A percentile compares a stretch with the other conserved stretches of the same genome.
Evolutionary conservation across 2,329 filamentous ascomycete genomes (phyloP).

Genomic region (Aspergillus sp.): DNA sequence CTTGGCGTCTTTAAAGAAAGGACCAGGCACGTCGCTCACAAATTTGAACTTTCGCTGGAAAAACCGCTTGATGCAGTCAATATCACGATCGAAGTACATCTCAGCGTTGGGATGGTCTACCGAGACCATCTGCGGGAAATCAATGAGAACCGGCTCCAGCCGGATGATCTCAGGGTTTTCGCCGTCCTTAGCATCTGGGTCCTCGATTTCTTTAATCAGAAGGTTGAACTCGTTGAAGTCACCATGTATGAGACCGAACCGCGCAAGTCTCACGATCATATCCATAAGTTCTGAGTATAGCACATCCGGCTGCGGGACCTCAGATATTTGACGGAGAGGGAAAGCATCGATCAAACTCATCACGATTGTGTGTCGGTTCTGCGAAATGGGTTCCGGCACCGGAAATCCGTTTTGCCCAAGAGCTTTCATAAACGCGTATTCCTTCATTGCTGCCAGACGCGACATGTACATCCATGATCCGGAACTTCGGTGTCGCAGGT

Average conservation of each 20-base stretch:
- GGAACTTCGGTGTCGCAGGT: conserved; percentile 71
- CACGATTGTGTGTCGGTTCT: conserved; percentile 91
- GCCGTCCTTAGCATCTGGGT: conserved; percentile 24
- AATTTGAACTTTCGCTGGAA: conserved; percentile 88
- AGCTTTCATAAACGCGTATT: conserved; percentile 89
- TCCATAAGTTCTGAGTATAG: conserved; percentile 88
- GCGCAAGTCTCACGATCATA: conserved; percentile 75
- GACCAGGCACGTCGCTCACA: conserved; percentile 70
- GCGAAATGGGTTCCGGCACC: conserved; percentile 78
- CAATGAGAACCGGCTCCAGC: conserved; percentile 78
- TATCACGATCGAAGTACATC: conserved; percentile 95
- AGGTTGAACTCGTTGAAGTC: conserved; percentile 99
- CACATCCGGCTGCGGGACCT: conserved; percentile 72
- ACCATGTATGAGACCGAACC: conserved; percentile 86
- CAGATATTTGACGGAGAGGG: conserved; percentile 79
- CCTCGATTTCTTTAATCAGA: conserved; percentile 68
- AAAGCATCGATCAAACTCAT: conserved; percentile 93
- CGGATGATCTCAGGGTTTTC: conserved; percentile 36
- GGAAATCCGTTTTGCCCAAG: conserved; percentile 77
- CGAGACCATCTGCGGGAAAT: conserved; percentile 97
- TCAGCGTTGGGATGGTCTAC: conserved; percentile 90
- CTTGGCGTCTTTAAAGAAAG: conserved; percentile 76
- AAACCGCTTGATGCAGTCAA: conserved; percentile 90
- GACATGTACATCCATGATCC: conserved; percentile 99
- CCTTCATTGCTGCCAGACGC: conserved; percentile 82